Percentiles rank a stretch among this genome's conserved stretches.
Conservation (phyloP, 2,329 filamentous ascomycete species). For the Microcera coccophila region DNA sequence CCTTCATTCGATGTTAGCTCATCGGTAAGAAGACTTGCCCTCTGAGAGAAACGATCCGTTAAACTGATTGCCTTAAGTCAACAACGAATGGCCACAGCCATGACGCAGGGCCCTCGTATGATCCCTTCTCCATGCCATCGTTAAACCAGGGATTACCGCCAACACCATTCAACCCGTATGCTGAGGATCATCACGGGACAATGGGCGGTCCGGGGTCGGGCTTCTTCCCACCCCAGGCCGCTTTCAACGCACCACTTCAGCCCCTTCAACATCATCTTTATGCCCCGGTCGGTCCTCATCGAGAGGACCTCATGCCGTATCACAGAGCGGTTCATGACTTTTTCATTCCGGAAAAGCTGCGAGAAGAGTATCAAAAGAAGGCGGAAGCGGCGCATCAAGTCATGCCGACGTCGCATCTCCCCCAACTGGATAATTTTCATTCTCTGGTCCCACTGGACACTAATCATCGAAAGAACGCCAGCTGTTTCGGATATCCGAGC, state of each 20-base stretch:
- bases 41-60: not conserved
- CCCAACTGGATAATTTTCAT: slow-evolving; percentile 83
- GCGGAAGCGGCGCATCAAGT: slow-evolving; percentile 80
- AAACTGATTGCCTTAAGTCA: slow-evolving; percentile 24
- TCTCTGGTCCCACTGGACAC: slow-evolving; percentile 87
- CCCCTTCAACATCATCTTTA: slow-evolving; percentile 91
- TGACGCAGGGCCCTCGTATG: slow-evolving; percentile 45
- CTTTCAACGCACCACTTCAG: slow-evolving; percentile 52
- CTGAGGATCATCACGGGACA: slow-evolving; percentile 66
- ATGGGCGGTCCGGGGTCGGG: slow-evolving; percentile 55
- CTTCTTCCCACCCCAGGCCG: slow-evolving; percentile 61
- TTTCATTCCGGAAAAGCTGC: slow-evolving; percentile 80
- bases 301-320: slow-evolving; percentile 76
- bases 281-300: slow-evolving; percentile 77
- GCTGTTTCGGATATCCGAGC: slow-evolving; percentile 80
- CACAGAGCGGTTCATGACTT: slow-evolving; percentile 87
- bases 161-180: slow-evolving; percentile 69
- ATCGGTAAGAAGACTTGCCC: slow-evolving; percentile 36
- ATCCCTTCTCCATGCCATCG: slow-evolving; percentile 61
- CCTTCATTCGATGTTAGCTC: slow-evolving; percentile 53
- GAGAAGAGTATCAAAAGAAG: slow-evolving; percentile 87
- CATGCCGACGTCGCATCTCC: slow-evolving; percentile 71
- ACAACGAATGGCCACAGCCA: slow-evolving; percentile 47
- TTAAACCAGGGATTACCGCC: slow-evolving; percentile 50
- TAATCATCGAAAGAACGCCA: slow-evolving; percentile 70